A percentile compares a stretch with the other conserved stretches of the same genome.
Conservation (phyloP, 805 yeast genomes). For the Saccharomycopsis babjevae region DNA sequence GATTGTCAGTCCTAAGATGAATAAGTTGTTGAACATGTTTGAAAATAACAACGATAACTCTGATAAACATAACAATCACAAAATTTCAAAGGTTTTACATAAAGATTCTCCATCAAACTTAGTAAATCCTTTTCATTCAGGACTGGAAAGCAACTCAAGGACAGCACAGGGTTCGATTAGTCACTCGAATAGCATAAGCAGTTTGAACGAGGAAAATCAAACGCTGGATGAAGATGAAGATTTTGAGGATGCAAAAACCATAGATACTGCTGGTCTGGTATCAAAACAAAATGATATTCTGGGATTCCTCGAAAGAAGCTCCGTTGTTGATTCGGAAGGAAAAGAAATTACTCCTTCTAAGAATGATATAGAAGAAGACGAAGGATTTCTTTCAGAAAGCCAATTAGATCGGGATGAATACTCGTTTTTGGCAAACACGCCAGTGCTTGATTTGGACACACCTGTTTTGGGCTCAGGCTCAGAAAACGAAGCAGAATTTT, state of each 20-base stretch:
- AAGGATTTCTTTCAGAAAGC: background rate
- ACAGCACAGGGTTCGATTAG: background rate
- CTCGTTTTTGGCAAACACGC: background rate
- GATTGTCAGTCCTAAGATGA: conserved; percentile 8
- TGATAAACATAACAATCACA: background rate
- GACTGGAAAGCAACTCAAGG: background rate
- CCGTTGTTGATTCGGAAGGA: background rate
- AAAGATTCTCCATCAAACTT: background rate
- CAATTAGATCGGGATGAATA: background rate
- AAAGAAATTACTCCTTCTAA: background rate
- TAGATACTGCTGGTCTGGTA: background rate
- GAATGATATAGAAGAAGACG: background rate
- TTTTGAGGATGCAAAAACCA: background rate
- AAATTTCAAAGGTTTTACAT: background rate
- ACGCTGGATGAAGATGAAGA: background rate
- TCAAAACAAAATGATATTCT: background rate
- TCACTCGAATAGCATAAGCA: background rate
- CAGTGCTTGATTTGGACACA: background rate
- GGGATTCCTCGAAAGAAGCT: background rate
- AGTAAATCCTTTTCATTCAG: background rate
- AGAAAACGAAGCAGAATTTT: background rate
- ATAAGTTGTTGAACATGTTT: conserved; percentile 5
- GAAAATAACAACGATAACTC: background rate
- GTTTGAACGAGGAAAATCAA: background rate
- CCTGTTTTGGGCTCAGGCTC: background rate